Percentiles rank a stretch among this genome's conserved stretches.
Conservation (phyloP, 805 yeast species). For the Ogataea minuta region DNA sequence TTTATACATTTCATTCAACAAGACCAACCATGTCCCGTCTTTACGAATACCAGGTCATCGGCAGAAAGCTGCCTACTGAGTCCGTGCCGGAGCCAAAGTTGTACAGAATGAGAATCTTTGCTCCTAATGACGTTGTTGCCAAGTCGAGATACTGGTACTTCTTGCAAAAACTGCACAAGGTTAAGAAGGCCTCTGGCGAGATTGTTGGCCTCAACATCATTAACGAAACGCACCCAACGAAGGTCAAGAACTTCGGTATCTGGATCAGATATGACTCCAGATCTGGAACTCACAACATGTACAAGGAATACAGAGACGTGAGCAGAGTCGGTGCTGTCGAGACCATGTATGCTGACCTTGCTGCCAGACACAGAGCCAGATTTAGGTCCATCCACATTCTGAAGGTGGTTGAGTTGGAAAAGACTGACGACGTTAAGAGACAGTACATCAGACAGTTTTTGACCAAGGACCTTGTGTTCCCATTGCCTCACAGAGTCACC, state of each 20-base stretch:
- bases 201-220: conserved; percentile 89
- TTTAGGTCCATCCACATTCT: conserved; percentile 99
- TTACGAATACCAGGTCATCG: conserved; percentile 99
- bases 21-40: conserved; percentile 67
- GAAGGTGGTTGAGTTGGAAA: conserved; percentile 98
- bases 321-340: conserved; percentile 99
- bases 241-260: conserved; percentile 99
- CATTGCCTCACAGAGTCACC: conserved; percentile 99
- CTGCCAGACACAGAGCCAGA: conserved; percentile 99
- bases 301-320: conserved; percentile 99
- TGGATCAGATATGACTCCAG: conserved; percentile 99
- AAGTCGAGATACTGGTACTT: conserved; percentile 99
- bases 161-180: conserved; percentile 98
- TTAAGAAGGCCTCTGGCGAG: conserved; percentile 99
- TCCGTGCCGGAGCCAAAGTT: conserved; percentile 99
- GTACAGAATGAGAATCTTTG: conserved; percentile 99
- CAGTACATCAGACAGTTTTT: conserved; percentile 98
- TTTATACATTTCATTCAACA: conserved; percentile 25
- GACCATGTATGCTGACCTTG: conserved; percentile 98
- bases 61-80: conserved; percentile 99
- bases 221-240: conserved; percentile 95
- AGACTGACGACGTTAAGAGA: conserved; percentile 98
- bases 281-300: conserved; percentile 99
- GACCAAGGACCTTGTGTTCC: conserved; percentile 95
- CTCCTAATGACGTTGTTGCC: conserved; percentile 98